Percentiles rank a stretch among this genome's conserved stretches.
Conservation (phyloP, 345 rosid genomes). For the Sisymbrium irio region DNA sequence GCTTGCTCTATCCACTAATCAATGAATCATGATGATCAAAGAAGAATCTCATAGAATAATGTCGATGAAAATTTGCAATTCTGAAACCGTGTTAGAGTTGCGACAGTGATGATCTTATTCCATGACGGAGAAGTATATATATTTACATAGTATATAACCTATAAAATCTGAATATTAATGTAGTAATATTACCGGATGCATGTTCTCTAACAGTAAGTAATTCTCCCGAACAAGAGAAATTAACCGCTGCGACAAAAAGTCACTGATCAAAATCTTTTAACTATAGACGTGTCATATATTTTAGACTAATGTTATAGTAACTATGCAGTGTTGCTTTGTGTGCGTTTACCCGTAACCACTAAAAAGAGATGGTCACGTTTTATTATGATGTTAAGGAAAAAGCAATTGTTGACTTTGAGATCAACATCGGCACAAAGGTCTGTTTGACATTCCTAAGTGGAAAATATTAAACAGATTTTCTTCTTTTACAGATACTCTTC, state of each 20-base stretch:
- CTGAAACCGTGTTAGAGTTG: too few species aligned
- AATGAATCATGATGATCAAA: too few species aligned
- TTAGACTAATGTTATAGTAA: background rate
- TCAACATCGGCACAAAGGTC: conserved; percentile 17
- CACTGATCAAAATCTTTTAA: background rate
- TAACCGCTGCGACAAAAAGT: background rate
- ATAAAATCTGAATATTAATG: too few species aligned
- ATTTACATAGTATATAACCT: background rate
- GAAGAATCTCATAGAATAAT: too few species aligned
- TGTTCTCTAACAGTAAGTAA: background rate
- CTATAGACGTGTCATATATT: background rate
- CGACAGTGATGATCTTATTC: too few species aligned
- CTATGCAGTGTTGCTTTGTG: background rate
- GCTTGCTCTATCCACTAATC: too few species aligned
- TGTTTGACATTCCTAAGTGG: conserved; percentile 13
- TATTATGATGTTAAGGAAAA: conserved; percentile 8
- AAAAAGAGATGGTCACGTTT: background rate
- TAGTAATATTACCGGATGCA: background rate
- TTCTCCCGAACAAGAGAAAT: background rate
- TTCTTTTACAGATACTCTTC: background rate
- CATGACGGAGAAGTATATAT: background rate
- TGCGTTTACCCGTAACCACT: background rate
- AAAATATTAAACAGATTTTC: background rate
- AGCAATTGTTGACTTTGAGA: conserved; percentile 20
- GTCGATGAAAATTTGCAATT: too few species aligned